Conservation (phyloP, 495 filamentous ascomycete species). For the Penicillium paradoxum region DNA sequence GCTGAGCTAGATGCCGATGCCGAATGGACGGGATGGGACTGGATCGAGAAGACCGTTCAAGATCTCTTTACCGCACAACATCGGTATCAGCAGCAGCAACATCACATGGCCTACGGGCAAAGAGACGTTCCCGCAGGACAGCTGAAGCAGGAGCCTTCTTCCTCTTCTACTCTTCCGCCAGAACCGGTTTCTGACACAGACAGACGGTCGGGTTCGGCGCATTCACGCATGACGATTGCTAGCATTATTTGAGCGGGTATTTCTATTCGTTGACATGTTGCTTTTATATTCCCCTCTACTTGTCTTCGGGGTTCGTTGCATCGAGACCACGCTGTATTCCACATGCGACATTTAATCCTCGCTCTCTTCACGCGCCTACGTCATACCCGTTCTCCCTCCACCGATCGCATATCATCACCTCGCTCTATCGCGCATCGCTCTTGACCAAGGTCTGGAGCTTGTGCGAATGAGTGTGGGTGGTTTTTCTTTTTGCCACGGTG, state of each 20-base stretch:
- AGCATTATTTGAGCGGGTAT: slow-evolving; percentile 57
- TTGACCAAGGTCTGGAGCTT: not conserved
- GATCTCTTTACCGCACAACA: slow-evolving; percentile 43
- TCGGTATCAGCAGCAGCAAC: slow-evolving; percentile 15
- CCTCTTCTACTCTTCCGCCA: slow-evolving; percentile 23
- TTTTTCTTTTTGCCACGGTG: not conserved
- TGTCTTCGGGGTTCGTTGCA: not conserved
- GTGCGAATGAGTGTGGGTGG: too few relatives aligned
- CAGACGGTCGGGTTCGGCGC: slow-evolving; percentile 30
- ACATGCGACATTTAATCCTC: not conserved
- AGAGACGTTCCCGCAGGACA: slow-evolving; percentile 10
- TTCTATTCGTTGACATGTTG: not conserved
- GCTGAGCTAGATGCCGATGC: slow-evolving; percentile 13
- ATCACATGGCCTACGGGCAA: slow-evolving; percentile 14
- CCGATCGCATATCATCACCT: not conserved
- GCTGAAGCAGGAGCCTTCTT: slow-evolving; percentile 12
- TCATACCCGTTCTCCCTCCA: not conserved
- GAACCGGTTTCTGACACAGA: slow-evolving; percentile 39
- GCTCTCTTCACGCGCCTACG: not conserved
- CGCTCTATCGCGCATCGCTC: not conserved
- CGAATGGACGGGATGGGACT: slow-evolving; percentile 52
- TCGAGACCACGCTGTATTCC: not conserved
- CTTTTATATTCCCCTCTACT: not conserved
- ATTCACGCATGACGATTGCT: slow-evolving; percentile 70
- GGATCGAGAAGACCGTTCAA: slow-evolving; percentile 46